These are phyloP conservation scores for Parafenestella ontariensis DNA, from an alignment of 2,329 filamentous ascomycete genomes.

Conservation along the genomic window DNA sequence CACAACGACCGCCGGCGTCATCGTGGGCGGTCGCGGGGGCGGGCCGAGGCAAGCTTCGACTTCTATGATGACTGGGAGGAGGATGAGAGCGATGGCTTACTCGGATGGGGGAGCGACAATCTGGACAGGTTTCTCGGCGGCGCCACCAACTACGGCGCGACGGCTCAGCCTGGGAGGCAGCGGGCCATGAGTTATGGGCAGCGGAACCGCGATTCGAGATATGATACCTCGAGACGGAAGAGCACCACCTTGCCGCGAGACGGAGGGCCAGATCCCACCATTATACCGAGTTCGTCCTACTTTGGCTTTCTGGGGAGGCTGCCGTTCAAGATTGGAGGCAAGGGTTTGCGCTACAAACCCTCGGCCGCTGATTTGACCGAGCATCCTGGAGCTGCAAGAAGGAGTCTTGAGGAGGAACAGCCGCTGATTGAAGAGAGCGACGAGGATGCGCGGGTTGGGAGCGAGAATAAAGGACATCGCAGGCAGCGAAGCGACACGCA, in stretches of 20 bases:
- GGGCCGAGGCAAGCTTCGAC: constrained; percentile 87
- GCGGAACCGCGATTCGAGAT: constrained; percentile 55
- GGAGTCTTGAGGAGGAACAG: constrained; percentile 66
- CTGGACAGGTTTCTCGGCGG: constrained; percentile 83
- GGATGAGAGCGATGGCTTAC: constrained; percentile 66
- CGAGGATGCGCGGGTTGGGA: constrained; percentile 42
- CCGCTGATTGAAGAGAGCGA: constrained; percentile 73
- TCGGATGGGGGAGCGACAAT: constrained; percentile 83
- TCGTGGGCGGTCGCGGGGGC: constrained; percentile 61
- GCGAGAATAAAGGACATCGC: constrained; percentile 46
- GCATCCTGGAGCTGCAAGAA: constrained; percentile 68
- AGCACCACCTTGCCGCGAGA: constrained; percentile 61
- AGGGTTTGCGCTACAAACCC: constrained; percentile 83
- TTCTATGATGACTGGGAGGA: constrained; percentile 98
- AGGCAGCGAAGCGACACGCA: constrained; percentile 79
- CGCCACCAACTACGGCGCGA: constrained; percentile 62
- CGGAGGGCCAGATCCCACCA: constrained; percentile 72
- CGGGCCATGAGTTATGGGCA: constrained; percentile 91
- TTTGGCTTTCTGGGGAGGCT: constrained; percentile 84
- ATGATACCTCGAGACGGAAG: constrained; percentile 55
- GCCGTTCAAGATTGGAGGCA: constrained; percentile 82
- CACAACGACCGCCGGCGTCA: constrained; percentile 79
- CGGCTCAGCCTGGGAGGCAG: constrained; percentile 70
- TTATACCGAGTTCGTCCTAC: constrained; percentile 87
- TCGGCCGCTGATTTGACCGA: constrained; percentile 91